phyloP scores from a whole-genome alignment of 208 protist species.

The Leishmania aethiopica region DNA sequence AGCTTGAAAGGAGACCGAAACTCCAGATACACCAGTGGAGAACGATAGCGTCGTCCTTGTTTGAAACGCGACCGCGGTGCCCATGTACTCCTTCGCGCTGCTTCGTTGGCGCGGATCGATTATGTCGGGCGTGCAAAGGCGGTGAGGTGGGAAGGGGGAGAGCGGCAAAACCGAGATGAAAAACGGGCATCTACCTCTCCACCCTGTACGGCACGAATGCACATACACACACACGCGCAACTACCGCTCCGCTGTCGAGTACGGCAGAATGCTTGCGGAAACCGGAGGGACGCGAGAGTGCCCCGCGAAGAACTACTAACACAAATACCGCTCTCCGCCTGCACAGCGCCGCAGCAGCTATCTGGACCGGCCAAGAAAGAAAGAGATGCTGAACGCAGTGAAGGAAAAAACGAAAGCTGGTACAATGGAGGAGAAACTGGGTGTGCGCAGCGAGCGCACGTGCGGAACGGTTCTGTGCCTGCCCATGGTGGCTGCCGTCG shows the following conservation, averaged over 20 bases:
- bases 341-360: not conserved
- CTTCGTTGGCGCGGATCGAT: not conserved
- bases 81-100: not conserved
- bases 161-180: not conserved
- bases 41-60: not conserved
- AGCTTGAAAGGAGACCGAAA: not conserved
- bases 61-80: not conserved
- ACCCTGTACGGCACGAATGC: not conserved
- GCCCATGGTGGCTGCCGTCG: too few relatives aligned
- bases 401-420: too few relatives aligned
- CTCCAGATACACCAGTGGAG: not conserved
- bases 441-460: not conserved
- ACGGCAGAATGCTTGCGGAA: not conserved
- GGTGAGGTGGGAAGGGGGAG: not conserved
- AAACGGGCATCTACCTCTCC: not conserved
- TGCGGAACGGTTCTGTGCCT: not conserved
- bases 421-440: not conserved
- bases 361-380: not conserved
- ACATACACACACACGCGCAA: not conserved
- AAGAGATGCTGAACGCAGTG: conserved; percentile 4
- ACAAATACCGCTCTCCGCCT: not conserved
- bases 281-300: not conserved
- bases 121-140: not conserved
- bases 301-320: not conserved
- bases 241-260: not conserved